Evolutionary conservation across 169 alveolate genomes (phyloP).

Genomic region (Toxoplasma gondii): DNA sequence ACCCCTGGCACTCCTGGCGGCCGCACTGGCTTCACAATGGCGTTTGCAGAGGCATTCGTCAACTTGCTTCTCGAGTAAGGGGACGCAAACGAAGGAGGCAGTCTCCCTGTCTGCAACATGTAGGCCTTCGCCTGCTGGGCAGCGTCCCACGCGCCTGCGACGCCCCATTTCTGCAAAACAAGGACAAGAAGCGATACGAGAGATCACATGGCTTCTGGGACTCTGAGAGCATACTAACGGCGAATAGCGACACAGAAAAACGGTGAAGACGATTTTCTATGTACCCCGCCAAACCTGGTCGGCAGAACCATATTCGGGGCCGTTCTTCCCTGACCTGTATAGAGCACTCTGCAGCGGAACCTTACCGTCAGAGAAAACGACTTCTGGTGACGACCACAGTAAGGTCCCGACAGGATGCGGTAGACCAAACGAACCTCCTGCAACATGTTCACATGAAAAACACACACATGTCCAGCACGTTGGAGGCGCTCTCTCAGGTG

Average conservation of each 20-base stretch:
- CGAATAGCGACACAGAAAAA: too few relatives aligned
- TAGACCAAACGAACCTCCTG: slow-evolving; percentile 66
- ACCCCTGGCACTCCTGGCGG: slow-evolving; percentile 11
- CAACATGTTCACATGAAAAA: background rate
- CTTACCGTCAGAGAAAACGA: slow-evolving; percentile 53
- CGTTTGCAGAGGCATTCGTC: slow-evolving; percentile 57
- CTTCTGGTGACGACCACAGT: slow-evolving; percentile 65
- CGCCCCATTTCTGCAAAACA: slow-evolving; percentile 54
- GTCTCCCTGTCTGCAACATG: slow-evolving; percentile 49
- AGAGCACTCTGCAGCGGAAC: too few relatives aligned
- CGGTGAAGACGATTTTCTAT: too few relatives aligned
- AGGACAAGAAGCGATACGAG: background rate
- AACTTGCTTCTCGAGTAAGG: slow-evolving; percentile 51
- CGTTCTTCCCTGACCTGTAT: too few relatives aligned
- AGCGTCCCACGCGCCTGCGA: slow-evolving; percentile 57
- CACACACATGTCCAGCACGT: background rate
- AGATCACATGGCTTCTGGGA: background rate
- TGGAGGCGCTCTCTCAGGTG: background rate
- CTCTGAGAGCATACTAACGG: too few relatives aligned
- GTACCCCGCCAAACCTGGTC: too few relatives aligned
- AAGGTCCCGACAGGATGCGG: slow-evolving; percentile 61
- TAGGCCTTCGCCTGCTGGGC: slow-evolving; percentile 55
- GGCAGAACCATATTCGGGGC: too few relatives aligned
- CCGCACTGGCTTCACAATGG: slow-evolving; percentile 12
- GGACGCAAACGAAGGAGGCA: slow-evolving; percentile 58